phyloP scores from a whole-genome alignment of 192 early-diverging fungal genomes.

The Helicostylum pulchrum region DNA sequence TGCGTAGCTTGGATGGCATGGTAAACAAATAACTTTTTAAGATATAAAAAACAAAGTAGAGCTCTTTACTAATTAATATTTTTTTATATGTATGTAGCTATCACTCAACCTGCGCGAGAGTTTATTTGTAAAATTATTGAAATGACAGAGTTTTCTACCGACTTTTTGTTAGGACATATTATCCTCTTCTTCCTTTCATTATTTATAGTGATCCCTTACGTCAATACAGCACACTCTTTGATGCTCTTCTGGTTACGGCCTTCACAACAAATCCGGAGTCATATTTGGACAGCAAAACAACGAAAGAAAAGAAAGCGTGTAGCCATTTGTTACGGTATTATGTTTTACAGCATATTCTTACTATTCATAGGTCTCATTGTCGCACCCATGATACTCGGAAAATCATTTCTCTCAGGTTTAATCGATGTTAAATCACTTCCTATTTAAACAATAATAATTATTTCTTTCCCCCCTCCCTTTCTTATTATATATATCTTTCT shows the following conservation, averaged over 20 bases:
- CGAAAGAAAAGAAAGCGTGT: constrained; percentile 57
- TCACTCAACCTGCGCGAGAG: constrained; percentile 76
- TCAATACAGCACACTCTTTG: constrained; percentile 71
- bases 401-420: not conserved
- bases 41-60: not conserved
- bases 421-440: constrained; percentile 4
- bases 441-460: constrained; percentile 9
- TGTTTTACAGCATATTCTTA: constrained; percentile 62
- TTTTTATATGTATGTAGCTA: constrained; percentile 34
- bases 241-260: constrained; percentile 86
- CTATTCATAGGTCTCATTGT: constrained; percentile 64
- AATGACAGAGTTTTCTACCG: constrained; percentile 75
- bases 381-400: constrained; percentile 53
- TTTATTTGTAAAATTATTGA: constrained; percentile 82
- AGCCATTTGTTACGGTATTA: constrained; percentile 64
- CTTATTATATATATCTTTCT: no score
- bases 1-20: constrained; percentile 38
- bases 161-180: constrained; percentile 75
- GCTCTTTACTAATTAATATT: not conserved
- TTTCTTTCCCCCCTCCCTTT: no score
- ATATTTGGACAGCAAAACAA: constrained; percentile 69
- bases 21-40: constrained; percentile 16
- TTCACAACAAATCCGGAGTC: constrained; percentile 71
- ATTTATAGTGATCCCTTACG: constrained; percentile 67
- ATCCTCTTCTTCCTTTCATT: constrained; percentile 73